These are phyloP conservation scores for Alternaria atra DNA, from an alignment of 2,329 filamentous ascomycete genomes.

Conservation along the genomic window DNA sequence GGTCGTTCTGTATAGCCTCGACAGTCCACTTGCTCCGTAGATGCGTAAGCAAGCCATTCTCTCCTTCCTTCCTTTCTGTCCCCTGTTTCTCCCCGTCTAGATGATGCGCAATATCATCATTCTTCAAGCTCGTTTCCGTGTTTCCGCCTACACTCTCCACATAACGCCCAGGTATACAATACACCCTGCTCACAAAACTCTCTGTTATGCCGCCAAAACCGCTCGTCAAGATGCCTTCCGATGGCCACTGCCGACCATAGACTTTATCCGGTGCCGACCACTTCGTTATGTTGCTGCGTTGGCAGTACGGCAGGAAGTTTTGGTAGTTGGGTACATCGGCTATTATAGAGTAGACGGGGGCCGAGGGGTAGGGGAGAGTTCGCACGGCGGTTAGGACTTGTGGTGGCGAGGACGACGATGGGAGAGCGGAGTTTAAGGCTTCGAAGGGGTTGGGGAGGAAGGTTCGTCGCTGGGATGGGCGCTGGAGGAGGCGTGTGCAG, in stretches of 20 bases:
- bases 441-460: slow-evolving; percentile 59
- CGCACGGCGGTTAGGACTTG: slow-evolving; percentile 78
- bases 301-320: slow-evolving; percentile 91
- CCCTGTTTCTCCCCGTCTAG: slow-evolving; percentile 30
- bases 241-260: slow-evolving; percentile 68
- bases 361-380: slow-evolving; percentile 76
- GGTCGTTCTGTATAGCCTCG: slow-evolving; percentile 54
- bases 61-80: slow-evolving; percentile 11
- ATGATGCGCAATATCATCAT: slow-evolving; percentile 55
- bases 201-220: slow-evolving; percentile 88
- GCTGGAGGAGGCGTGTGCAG: slow-evolving; percentile 18
- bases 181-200: slow-evolving; percentile 80
- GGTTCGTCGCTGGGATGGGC: slow-evolving; percentile 44
- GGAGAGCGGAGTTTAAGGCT: slow-evolving; percentile 46
- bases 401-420: slow-evolving; percentile 43
- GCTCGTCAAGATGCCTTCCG: slow-evolving; percentile 79
- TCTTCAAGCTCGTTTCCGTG: slow-evolving; percentile 57
- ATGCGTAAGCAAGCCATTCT: slow-evolving; percentile 67
- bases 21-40: slow-evolving; percentile 76
- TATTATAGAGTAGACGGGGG: slow-evolving; percentile 82
- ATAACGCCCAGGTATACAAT: slow-evolving; percentile 75
- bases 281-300: slow-evolving; percentile 76
- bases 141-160: slow-evolving; percentile 81
- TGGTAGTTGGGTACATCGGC: slow-evolving; percentile 84
- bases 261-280: slow-evolving; percentile 67